A percentile compares a stretch with the other conserved stretches of the same genome.
Evolutionary conservation across 2,329 filamentous ascomycete species (phyloP).

Genomic region (Penicillium psychrosexuale): DNA sequence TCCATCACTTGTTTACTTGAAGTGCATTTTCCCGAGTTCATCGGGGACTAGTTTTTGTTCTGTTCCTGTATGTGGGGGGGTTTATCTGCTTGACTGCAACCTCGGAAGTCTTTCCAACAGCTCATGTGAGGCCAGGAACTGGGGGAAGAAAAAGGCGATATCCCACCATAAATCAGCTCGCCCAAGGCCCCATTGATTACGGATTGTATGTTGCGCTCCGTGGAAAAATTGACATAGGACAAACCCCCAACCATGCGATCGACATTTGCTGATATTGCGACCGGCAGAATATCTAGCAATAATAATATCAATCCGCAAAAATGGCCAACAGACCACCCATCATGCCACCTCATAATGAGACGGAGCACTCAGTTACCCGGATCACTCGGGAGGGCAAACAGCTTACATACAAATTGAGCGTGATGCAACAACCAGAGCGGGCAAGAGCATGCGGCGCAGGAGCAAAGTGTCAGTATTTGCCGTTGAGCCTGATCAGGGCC

Average conservation of each 20-base stretch:
- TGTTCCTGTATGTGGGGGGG: background rate
- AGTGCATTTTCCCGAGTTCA: background rate
- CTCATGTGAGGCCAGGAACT: background rate
- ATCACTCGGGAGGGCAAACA: constrained; percentile 71
- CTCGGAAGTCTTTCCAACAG: background rate
- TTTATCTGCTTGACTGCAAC: background rate
- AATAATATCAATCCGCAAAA: constrained; percentile 10
- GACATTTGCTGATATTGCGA: constrained; percentile 12
- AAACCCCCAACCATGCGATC: background rate
- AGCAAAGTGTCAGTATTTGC: constrained; percentile 71
- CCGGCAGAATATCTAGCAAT: constrained; percentile 5
- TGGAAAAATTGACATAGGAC: background rate
- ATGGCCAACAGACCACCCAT: constrained; percentile 44
- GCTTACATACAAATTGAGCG: constrained; percentile 76
- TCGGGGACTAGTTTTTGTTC: background rate
- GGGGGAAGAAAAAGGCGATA: background rate
- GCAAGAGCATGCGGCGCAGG: constrained; percentile 93
- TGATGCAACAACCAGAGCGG: constrained; percentile 91
- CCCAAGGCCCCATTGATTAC: background rate
- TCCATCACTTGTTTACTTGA: constrained; percentile 1
- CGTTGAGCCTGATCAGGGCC: background rate
- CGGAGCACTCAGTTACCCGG: constrained; percentile 51
- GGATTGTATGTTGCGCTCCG: background rate
- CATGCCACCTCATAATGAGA: constrained; percentile 53
- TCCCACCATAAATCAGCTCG: background rate